Evolutionary conservation across 108 stramenopile genomes (phyloP).

Genomic region (Cyclotella cryptica): DNA sequence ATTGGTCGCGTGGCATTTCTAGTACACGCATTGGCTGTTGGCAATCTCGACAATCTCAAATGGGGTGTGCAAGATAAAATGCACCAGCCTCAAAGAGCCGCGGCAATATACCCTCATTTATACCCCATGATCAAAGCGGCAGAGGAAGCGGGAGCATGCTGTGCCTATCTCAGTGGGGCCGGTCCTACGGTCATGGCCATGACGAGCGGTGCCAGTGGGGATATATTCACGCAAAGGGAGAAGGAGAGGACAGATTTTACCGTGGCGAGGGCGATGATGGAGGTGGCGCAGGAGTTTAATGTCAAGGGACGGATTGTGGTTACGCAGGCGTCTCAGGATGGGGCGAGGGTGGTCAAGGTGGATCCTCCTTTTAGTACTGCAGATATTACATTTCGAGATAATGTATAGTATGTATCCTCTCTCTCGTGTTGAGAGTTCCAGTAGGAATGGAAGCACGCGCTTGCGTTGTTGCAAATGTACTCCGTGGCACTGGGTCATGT

Average conservation of each 20-base stretch:
- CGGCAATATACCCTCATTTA: constrained; percentile 90
- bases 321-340: constrained; percentile 80
- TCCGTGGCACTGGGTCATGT: no score
- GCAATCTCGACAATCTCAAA: constrained; percentile 93
- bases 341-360: constrained; percentile 85
- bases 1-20: constrained; percentile 96
- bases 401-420: constrained; percentile 63
- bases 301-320: constrained; percentile 85
- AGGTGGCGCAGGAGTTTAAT: constrained; percentile 78
- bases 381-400: constrained; percentile 84
- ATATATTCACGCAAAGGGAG: constrained; percentile 97
- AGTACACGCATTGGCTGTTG: constrained; percentile 89
- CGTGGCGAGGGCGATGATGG: constrained; percentile 96
- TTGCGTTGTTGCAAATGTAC: no score
- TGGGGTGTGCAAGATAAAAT: constrained; percentile 93
- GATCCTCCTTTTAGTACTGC: constrained; percentile 88
- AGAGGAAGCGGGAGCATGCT: constrained; percentile 92
- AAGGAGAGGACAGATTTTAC: constrained; percentile 93
- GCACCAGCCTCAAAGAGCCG: constrained; percentile 97
- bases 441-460: no score
- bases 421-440: no score
- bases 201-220: constrained; percentile 95
- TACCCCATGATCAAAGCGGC: constrained; percentile 96
- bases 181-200: constrained; percentile 99
- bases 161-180: constrained; percentile 94